phyloP scores from a whole-genome alignment of 1,284 basidiomycete species.

The Athelia sp. region DNA sequence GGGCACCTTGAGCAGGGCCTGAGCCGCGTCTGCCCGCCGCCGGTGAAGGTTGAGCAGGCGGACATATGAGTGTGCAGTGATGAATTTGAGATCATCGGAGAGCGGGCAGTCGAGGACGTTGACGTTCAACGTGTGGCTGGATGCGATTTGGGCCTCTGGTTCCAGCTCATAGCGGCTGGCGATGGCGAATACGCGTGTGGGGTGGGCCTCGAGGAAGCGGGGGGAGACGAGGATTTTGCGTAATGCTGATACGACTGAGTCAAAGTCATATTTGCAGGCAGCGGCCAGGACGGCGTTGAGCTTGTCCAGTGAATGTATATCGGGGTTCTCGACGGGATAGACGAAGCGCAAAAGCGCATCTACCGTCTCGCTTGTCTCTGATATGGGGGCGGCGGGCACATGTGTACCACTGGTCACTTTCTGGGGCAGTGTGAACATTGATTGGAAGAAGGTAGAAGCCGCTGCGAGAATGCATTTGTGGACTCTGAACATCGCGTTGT shows the following conservation, averaged over 20 bases:
- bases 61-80: slow-evolving; percentile 61
- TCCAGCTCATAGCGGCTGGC: slow-evolving; percentile 62
- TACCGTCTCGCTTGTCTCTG: slow-evolving; percentile 42
- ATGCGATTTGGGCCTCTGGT: slow-evolving; percentile 48
- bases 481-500: slow-evolving; percentile 48
- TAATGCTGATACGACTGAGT: slow-evolving; percentile 38
- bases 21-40: slow-evolving; percentile 42
- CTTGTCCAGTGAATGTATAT: slow-evolving; percentile 43
- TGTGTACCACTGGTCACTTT: slow-evolving; percentile 5
- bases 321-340: slow-evolving; percentile 47
- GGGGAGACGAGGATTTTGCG: slow-evolving; percentile 47
- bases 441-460: slow-evolving; percentile 62
- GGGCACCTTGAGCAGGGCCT: slow-evolving; percentile 38
- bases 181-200: slow-evolving; percentile 64
- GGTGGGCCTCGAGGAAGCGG: slow-evolving; percentile 39
- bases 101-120: slow-evolving; percentile 50
- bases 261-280: slow-evolving; percentile 63
- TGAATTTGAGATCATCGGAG: slow-evolving; percentile 59
- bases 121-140: slow-evolving; percentile 47
- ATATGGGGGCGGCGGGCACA: slow-evolving; percentile 48
- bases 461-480: slow-evolving; percentile 56
- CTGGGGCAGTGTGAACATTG: slow-evolving; percentile 68
- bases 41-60: slow-evolving; percentile 58
- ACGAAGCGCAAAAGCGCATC: slow-evolving; percentile 49
- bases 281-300: slow-evolving; percentile 46